Evolutionary conservation across 2,329 filamentous ascomycete genomes (phyloP).

Genomic region (Fusarium buharicum): DNA sequence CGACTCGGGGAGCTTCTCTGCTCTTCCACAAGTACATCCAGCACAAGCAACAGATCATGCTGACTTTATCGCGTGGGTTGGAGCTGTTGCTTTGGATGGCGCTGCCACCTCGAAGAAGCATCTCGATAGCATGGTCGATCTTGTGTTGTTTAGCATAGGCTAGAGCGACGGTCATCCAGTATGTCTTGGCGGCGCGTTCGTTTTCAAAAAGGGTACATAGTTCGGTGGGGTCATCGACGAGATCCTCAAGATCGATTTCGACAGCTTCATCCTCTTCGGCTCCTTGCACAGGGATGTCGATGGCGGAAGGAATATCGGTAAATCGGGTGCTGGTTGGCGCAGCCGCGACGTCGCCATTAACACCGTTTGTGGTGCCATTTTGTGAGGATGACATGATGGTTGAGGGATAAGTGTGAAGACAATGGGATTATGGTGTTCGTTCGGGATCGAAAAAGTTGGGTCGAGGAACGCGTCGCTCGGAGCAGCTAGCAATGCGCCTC

Average conservation of each 20-base stretch:
- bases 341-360: conserved; percentile 52
- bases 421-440: conserved; percentile 18
- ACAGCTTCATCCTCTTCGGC: conserved; percentile 78
- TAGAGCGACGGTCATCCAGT: conserved; percentile 98
- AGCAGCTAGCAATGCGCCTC: conserved; percentile 48
- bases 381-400: conserved; percentile 54
- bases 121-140: conserved; percentile 83
- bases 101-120: conserved; percentile 77
- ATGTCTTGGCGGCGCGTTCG: conserved; percentile 87
- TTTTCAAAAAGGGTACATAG: conserved; percentile 95
- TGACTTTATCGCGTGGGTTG: conserved; percentile 83
- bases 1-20: conserved; percentile 75
- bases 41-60: conserved; percentile 83
- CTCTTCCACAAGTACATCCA: conserved; percentile 94
- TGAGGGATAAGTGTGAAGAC: conserved; percentile 6
- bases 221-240: conserved; percentile 93
- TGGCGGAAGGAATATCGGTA: conserved; percentile 71
- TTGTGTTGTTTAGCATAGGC: conserved; percentile 97
- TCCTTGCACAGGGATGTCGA: conserved; percentile 73
- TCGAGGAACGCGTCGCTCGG: conserved; percentile 47
- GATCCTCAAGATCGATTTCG: conserved; percentile 90
- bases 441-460: conserved; percentile 27
- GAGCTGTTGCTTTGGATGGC: conserved; percentile 76
- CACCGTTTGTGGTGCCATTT: conserved; percentile 59
- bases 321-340: conserved; percentile 66